Evolutionary conservation across 2,329 filamentous ascomycete species (phyloP).

Genomic region (Xylaria digitata): DNA sequence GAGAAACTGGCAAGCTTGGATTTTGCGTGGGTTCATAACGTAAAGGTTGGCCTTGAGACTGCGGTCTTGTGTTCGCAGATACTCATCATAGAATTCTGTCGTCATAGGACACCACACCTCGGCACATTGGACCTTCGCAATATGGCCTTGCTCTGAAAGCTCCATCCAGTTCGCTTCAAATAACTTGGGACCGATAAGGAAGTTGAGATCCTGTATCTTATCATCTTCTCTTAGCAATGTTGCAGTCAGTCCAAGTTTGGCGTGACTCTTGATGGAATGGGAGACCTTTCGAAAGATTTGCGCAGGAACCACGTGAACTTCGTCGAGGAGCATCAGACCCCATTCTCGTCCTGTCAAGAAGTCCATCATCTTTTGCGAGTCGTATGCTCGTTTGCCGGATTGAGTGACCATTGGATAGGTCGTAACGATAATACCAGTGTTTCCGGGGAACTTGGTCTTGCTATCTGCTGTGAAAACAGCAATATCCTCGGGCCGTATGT

Average conservation of each 20-base stretch:
- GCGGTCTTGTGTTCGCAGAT: conserved; percentile 66
- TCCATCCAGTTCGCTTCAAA: conserved; percentile 99
- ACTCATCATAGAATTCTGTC: conserved; percentile 96
- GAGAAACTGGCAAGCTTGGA: conserved; percentile 96
- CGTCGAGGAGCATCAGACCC: conserved; percentile 96
- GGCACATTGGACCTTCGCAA: conserved; percentile 95
- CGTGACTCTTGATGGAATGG: conserved; percentile 91
- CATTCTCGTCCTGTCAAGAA: conserved; percentile 91
- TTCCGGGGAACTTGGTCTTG: conserved; percentile 84
- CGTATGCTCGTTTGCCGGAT: conserved; percentile 85
- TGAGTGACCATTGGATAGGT: conserved; percentile 99
- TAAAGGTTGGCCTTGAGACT: conserved; percentile 69
- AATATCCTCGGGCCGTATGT: conserved; percentile 91
- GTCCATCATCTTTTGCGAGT: conserved; percentile 97
- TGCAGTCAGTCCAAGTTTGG: conserved; percentile 93
- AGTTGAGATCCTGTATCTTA: conserved; percentile 97
- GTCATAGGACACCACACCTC: conserved; percentile 99
- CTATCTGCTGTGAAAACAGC: conserved; percentile 94
- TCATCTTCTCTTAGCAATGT: conserved; percentile 96
- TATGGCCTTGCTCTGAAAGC: conserved; percentile 94
- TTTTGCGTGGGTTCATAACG: conserved; percentile 98
- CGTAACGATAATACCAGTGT: conserved; percentile 95
- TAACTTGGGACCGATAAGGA: conserved; percentile 94
- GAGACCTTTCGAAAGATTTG: conserved; percentile 97
- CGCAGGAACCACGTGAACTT: conserved; percentile 97